Percentiles rank a stretch among this genome's conserved stretches.
Evolutionary conservation across 176 grass and related monocot species (phyloP).

Genomic region (Eragrostis curvula): DNA sequence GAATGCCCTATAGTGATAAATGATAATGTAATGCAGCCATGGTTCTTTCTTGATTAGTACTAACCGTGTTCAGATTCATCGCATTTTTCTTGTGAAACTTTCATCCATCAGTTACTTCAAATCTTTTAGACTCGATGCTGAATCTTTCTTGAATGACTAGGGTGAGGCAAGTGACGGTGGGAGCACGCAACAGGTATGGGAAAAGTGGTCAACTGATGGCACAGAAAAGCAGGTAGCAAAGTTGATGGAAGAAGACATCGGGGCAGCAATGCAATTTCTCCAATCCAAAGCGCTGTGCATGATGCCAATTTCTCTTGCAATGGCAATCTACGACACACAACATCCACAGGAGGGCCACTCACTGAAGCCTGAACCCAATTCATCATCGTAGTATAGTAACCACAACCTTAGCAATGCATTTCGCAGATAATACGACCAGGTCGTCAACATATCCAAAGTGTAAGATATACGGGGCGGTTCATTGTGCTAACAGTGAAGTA

Average conservation of each 20-base stretch:
- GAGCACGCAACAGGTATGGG: slow-evolving; percentile 76
- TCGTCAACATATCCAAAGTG: slow-evolving; percentile 37
- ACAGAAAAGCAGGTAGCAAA: slow-evolving; percentile 91
- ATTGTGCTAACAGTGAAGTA: slow-evolving; percentile 34
- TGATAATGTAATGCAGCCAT: background rate
- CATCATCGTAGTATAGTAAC: slow-evolving; percentile 59
- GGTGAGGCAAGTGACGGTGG: slow-evolving; percentile 75
- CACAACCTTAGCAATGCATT: slow-evolving; percentile 9
- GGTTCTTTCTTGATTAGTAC: slow-evolving; percentile 6
- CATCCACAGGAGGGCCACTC: slow-evolving; percentile 55
- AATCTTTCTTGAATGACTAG: slow-evolving; percentile 46
- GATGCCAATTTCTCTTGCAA: slow-evolving; percentile 91
- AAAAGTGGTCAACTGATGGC: slow-evolving; percentile 90
- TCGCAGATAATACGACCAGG: slow-evolving; percentile 27
- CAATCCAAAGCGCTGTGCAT: slow-evolving; percentile 93
- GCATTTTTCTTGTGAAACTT: background rate
- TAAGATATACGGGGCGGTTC: slow-evolving; percentile 39
- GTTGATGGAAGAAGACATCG: slow-evolving; percentile 87
- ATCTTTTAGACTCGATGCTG: slow-evolving; percentile 11
- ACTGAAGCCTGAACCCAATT: slow-evolving; percentile 79
- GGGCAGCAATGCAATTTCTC: slow-evolving; percentile 90
- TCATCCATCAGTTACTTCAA: slow-evolving; percentile 11
- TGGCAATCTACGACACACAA: slow-evolving; percentile 86
- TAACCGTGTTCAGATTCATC: background rate
- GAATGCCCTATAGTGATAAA: background rate